These are phyloP conservation scores for Aphanomyces invadans DNA, from an alignment of 352 stramenopile genomes.

Conservation along the genomic window DNA sequence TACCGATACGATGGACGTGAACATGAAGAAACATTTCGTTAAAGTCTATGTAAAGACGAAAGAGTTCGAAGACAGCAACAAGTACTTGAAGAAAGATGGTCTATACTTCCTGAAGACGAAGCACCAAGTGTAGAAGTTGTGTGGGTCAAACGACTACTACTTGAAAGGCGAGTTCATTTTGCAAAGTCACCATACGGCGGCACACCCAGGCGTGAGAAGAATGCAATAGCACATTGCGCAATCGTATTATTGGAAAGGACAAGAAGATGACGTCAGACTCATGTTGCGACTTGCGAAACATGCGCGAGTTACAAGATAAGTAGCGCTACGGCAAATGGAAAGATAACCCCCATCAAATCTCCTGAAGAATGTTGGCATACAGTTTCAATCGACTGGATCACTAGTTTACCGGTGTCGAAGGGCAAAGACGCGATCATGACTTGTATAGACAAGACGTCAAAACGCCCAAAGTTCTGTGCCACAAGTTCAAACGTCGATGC, in stretches of 20 bases:
- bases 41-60: not conserved
- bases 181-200: slow-evolving; percentile 25
- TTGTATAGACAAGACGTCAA: slow-evolving; percentile 21
- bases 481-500: slow-evolving; percentile 25
- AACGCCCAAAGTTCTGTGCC: slow-evolving; percentile 26
- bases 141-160: not conserved
- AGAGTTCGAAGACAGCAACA: slow-evolving; percentile 3
- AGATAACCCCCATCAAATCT: slow-evolving; percentile 22
- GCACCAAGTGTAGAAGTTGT: not conserved
- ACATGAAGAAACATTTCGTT: not conserved
- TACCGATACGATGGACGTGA: not conserved
- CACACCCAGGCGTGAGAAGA: slow-evolving; percentile 20
- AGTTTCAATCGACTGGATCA: slow-evolving; percentile 28
- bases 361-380: slow-evolving; percentile 26
- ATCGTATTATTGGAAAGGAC: slow-evolving; percentile 22
- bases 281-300: slow-evolving; percentile 24
- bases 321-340: slow-evolving; percentile 13
- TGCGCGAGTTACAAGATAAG: slow-evolving; percentile 26
- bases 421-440: slow-evolving; percentile 25
- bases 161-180: not conserved
- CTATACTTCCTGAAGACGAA: not conserved
- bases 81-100: not conserved
- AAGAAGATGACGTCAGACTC: slow-evolving; percentile 19
- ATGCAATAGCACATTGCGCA: slow-evolving; percentile 15
- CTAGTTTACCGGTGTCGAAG: slow-evolving; percentile 11